Base-by-base conservation (phyloP, 441 rosid genomes). In the Erodium chrysanthum region DNA sequence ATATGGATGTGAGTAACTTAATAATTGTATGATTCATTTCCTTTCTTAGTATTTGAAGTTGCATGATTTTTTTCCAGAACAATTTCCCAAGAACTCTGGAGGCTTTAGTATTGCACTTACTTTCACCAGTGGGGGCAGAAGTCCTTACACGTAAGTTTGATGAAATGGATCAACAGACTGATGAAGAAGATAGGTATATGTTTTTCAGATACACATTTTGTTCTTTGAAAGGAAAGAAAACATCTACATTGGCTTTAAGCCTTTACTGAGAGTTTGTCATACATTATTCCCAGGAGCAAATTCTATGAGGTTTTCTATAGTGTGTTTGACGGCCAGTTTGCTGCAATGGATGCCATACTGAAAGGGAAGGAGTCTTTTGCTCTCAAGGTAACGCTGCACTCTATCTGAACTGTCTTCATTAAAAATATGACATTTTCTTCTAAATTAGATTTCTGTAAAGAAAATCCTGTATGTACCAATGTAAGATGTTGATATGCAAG, bases 61-160 rank as follows among this genome's bases (percentile, higher is more conserved):
- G 40, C 40, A 7, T 35, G 40, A 4, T 35, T 35, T 35, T 35
- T 35, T 35, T 35, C 40, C 86, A 94, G 96, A 82, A 82, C 74
- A 80, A 86, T 69, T 89, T 89, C 77, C 96, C 95, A 25, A 84
- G 95, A 81, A 93, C 96, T 68, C 78, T 87, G 82, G 96, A 94
- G 82, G 95, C 87, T 54, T 74, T 93, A 67, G 72, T 88, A 73
- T 75, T 89, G 67, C 94, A 91, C 86, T 80, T 85, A 81, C 92
- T 86, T 81, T 86, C 91, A 54, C 96, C 96, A 35, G 77, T 82
- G 59, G 91, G 92, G 64, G 94, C 91, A n/a, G 97, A 94, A 80
- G 86, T 86, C 72, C 86, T 89, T 48, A 84, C 93, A 2, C 76
- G 80, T 72, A 93, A 89, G 74, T 91, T 89, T 77, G 98, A 93